Base-by-base conservation (phyloP, 805 yeast genomes). In the Wickerhamomyces rabaulensis region DNA sequence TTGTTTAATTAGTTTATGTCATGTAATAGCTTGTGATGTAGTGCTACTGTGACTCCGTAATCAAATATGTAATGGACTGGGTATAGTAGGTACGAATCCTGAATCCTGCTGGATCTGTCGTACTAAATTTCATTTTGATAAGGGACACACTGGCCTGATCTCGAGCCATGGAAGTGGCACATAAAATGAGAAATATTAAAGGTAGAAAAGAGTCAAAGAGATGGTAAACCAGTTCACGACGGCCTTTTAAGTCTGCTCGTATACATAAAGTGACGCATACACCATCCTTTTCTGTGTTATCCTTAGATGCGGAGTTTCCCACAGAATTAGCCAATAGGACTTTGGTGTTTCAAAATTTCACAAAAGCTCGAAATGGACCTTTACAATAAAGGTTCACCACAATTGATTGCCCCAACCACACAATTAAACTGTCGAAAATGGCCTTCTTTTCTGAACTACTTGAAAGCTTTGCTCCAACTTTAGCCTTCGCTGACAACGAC, bases 391-490 rank as follows among this genome's bases (percentile, higher is more conserved):
- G 20, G 9, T 7, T 13, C 8, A 16, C 33, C 10, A 21, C 35
- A 12, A 17, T 42, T 37, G 9, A 15, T 23, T 25, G 23, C 17
- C 13, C n/a, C n/a, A 33, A n/a, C 20, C 9, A 19, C 19, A 20
- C 40, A 33, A 4, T 23, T 33, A 40, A 8, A 10, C 25, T 25
- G 13, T n/a, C 10, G 19, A 40, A 41, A 26, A 53, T 53, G 56
- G 47, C 56, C 16, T 45, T 53, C 44, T 36, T 53, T 5, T n/a
- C 52, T 15, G 95, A 88, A 69, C 71, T 89, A 63, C 83, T 86
- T 70, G 95, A 88, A 64, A 77, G 85, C 51, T 74, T 87, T 55
- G 71, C 80, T 56, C 96, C 96, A 65, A 76, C 87, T 58, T 76
- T 76, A 47, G 95, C 95, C 44, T 82, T 76, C 70, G 97, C 96